Base-by-base conservation (phyloP, 2,329 filamentous ascomycete genomes). In the Cephalotrichum gorgonifer region DNA sequence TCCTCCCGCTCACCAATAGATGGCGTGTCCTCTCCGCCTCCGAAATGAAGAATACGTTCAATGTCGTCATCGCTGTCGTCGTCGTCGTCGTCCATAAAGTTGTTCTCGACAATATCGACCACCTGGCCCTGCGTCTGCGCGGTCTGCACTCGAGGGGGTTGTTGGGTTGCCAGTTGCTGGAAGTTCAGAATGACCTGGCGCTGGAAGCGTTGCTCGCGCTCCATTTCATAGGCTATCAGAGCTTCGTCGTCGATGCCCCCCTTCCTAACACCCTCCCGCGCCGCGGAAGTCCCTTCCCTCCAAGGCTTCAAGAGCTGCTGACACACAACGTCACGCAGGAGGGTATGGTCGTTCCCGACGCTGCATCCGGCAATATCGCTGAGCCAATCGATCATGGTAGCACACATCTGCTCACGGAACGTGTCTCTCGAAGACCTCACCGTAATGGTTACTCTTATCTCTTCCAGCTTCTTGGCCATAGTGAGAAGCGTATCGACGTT, bases 351-450 rank as follows among this genome's bases (percentile, higher is more conserved):
- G 28, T 80, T 73, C 2, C 88, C 88, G 43, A 95, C 86, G 48
- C 81, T 85, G 64, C 90, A 96, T 27, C 89, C 89, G 7, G 89
- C 80, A 58, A 98, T 94, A 64, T 98, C 94, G 47, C 83, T 78
- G 20, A 98, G 76, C 94, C 94, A 98, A 58, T 96, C 90, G 48
- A 98, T 85, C 53, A 98, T 91, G 15, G 89, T 88, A n/a, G 87
- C 89, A 58, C 90, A 96, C 94, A 98, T 98, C 63, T 97, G 87
- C 63, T 98, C 93, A 51, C 93, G 79, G 68, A 97, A 98, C 0
- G 89, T 97, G 66, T 98, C 93, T 57, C 94, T 79, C 5, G 93
- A 82, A 9, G 91, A 95, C 42, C 93, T 81, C 53, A 98, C 89
- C 1, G 93, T 98, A 44, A 96, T 88, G 0, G 93, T 97, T 50